These are phyloP conservation scores for Cyclotella sp. DNA, from an alignment of 108 stramenopile genomes.

Conservation along the genomic window DNA sequence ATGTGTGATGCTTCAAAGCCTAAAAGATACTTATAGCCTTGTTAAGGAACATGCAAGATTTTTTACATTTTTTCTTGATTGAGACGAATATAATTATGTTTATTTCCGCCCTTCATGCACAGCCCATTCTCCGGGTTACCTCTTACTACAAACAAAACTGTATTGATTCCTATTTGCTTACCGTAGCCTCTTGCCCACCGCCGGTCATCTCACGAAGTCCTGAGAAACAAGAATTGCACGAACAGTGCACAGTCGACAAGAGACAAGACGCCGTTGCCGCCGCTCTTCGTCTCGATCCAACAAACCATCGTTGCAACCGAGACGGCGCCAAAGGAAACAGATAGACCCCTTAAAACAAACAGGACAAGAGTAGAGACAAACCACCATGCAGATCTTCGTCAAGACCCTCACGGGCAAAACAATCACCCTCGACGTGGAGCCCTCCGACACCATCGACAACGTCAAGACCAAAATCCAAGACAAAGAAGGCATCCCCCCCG, in stretches of 20 bases:
- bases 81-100: neutral
- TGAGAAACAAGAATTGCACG: neutral
- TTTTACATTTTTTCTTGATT: too few relatives aligned
- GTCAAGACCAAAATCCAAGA: slow-evolving; percentile 99
- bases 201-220: neutral
- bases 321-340: slow-evolving; percentile 10
- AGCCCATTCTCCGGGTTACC: neutral
- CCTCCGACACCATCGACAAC: slow-evolving; percentile 98
- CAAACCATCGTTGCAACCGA: slow-evolving; percentile 3
- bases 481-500: slow-evolving; percentile 98
- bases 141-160: slow-evolving; percentile 8
- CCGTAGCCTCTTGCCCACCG: neutral
- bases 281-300: neutral
- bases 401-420: slow-evolving; percentile 99
- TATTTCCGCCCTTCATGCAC: neutral
- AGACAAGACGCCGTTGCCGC: neutral
- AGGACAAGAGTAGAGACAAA: slow-evolving; percentile 18
- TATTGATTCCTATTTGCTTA: slow-evolving; percentile 7
- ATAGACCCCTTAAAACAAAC: neutral
- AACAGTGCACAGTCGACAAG: neutral
- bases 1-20: too few relatives aligned
- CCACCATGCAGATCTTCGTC: slow-evolving; percentile 97
- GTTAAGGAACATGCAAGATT: too few relatives aligned
- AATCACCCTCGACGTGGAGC: slow-evolving; percentile 99
- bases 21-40: too few relatives aligned